Evolutionary conservation across 495 filamentous ascomycete species (phyloP).

Genomic region (Collariella sp.): DNA sequence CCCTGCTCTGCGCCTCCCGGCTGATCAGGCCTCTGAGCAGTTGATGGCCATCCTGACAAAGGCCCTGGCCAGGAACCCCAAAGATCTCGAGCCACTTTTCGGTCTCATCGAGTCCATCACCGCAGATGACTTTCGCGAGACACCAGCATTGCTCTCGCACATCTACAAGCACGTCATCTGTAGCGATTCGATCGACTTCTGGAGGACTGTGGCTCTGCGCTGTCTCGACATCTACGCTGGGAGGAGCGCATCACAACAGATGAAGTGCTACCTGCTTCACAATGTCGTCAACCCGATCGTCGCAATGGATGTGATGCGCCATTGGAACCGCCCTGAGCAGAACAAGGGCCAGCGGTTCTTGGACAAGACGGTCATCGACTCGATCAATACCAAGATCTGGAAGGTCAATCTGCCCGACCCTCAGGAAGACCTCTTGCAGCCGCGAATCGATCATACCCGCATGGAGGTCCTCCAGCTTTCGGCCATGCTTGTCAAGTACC

Average conservation of each 20-base stretch:
- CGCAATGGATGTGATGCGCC: constrained; percentile 86
- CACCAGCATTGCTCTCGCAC: constrained; percentile 65
- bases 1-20: constrained; percentile 66
- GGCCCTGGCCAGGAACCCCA: constrained; percentile 62
- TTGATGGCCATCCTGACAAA: constrained; percentile 78
- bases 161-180: constrained; percentile 80
- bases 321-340: constrained; percentile 43
- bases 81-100: constrained; percentile 85
- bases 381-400: constrained; percentile 90
- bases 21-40: constrained; percentile 81
- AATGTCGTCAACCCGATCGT: constrained; percentile 93
- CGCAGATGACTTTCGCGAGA: constrained; percentile 67
- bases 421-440: constrained; percentile 74
- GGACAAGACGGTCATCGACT: constrained; percentile 81
- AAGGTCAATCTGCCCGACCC: constrained; percentile 75
- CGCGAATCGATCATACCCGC: constrained; percentile 86
- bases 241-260: constrained; percentile 67
- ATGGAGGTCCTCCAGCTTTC: constrained; percentile 95
- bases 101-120: constrained; percentile 75
- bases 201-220: constrained; percentile 71
- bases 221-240: constrained; percentile 83
- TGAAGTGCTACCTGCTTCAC: constrained; percentile 86
- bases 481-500: constrained; percentile 89
- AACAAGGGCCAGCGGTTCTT: constrained; percentile 64
- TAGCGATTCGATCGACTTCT: constrained; percentile 80